Evolutionary conservation across 169 alveolate species (phyloP).

Genomic region (Amoebophrya sp.): DNA sequence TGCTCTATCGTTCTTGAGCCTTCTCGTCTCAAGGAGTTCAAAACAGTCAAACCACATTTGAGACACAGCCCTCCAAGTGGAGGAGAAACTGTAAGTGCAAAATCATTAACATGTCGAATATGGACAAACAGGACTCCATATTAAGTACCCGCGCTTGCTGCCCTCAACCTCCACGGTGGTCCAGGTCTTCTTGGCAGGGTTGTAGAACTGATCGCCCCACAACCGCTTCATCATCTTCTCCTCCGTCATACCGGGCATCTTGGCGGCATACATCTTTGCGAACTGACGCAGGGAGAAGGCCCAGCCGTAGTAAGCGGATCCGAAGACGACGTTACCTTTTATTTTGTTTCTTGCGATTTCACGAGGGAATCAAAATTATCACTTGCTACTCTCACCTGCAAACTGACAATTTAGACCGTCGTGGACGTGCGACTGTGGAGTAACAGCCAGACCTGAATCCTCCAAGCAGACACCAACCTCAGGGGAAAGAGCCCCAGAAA

Average conservation of each 20-base stretch:
- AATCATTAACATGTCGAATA: too few species aligned
- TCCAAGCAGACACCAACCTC: slow-evolving; percentile 37
- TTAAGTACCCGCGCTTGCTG: slow-evolving; percentile 54
- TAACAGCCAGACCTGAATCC: background rate
- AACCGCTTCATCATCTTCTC: slow-evolving; percentile 90
- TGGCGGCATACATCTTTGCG: slow-evolving; percentile 88
- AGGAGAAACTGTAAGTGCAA: too few species aligned
- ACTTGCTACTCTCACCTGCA: background rate
- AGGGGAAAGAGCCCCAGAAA: too few species aligned
- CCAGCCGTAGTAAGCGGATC: background rate
- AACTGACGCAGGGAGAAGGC: slow-evolving; percentile 55
- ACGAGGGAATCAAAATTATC: background rate
- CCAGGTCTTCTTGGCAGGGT: slow-evolving; percentile 89
- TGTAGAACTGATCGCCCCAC: slow-evolving; percentile 97
- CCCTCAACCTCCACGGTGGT: slow-evolving; percentile 69
- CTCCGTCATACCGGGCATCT: slow-evolving; percentile 83
- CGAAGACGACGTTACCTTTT: background rate
- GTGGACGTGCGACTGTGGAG: background rate
- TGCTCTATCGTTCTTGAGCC: too few species aligned
- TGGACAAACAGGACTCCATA: too few species aligned
- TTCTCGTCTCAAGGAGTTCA: too few species aligned
- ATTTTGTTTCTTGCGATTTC: background rate
- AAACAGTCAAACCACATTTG: too few species aligned
- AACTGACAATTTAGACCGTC: background rate
- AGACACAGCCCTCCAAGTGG: too few species aligned